Base-by-base conservation (phyloP, 2,329 filamentous ascomycete species). In the Venturia oleaginea region DNA sequence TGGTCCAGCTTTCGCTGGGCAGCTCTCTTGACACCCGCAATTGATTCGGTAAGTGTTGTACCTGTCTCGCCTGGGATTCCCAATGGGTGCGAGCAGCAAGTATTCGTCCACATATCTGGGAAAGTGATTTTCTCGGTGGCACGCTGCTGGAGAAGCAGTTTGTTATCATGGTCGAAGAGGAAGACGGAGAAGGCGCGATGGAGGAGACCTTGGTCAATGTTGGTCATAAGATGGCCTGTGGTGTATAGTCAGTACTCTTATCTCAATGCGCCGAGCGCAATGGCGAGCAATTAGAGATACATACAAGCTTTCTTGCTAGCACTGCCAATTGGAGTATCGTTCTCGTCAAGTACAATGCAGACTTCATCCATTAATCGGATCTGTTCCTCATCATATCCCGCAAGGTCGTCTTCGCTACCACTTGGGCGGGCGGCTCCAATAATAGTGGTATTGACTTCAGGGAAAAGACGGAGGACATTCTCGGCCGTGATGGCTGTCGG, bases 71-170 rank as follows among this genome's bases (percentile, higher is more conserved):
- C 88, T 10, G 94, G 90, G 69, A 97, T 89, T 64, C 91, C 90
- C 67, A 99, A 84, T 5, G 94, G 94, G 77, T 99, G 94, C 46
- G 94, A 99, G 82, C 94, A 99, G 84, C 94, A 99, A 38, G 94
- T 99, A 79, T 99, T 99, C 68, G 94, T 99, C 94, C 94, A 99
- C 88, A 97, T 92, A 75, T 96, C 91, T n/a, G 94, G 93, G 79
- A 99, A 99, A 7, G 94, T 99, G 74, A 99, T 99, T 82, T 99
- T 99, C 80, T 97, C 93, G 48, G 87, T 81, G 34, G 94, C 94
- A 69, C 94, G 90, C 81, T 97, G 94, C 79, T 99, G 94, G 62
- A 99, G 86, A 55, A 99, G 88, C 66, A 97, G 82, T 71, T 92
- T 89, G 77, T 97, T 95, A 75, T 94, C 84, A 67, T 90, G 88